These are phyloP conservation scores for Sophora flavescens DNA, from an alignment of 306 rosid species.

Conservation along the genomic window DNA sequence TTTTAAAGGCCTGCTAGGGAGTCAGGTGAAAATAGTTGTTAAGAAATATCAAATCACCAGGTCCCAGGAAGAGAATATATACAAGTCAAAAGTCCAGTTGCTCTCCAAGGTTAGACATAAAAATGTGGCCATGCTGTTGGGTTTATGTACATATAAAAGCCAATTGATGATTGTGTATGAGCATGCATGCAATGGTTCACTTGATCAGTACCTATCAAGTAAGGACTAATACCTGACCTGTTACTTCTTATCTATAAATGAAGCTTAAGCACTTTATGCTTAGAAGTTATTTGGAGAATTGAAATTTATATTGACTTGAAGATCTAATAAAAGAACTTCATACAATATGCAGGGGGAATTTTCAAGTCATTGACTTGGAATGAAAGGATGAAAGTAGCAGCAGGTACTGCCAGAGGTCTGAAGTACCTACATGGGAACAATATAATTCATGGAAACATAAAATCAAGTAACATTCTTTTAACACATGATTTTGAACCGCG, in stretches of 20 bases:
- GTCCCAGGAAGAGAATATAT: constrained; percentile 63
- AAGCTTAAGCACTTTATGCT: constrained; percentile 1
- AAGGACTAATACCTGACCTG: constrained; percentile 42
- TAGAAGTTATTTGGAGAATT: constrained; percentile 15
- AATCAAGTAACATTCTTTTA: constrained; percentile 81
- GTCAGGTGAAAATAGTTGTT: constrained; percentile 64
- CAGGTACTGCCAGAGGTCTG: constrained; percentile 76
- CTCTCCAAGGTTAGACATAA: constrained; percentile 69
- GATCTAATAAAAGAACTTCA: constrained; percentile 16
- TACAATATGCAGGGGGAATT: constrained; percentile 59
- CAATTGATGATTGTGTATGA: constrained; percentile 72
- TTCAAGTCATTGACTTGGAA: constrained; percentile 69
- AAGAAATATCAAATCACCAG: constrained; percentile 66
- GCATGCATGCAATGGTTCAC: constrained; percentile 77
- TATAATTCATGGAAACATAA: constrained; percentile 80
- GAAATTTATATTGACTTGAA: constrained; percentile 20
- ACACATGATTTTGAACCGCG: constrained; percentile 73
- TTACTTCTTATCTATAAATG: constrained; percentile 13
- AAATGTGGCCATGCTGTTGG: constrained; percentile 79
- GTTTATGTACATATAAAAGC: constrained; percentile 62
- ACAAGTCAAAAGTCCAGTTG: constrained; percentile 62
- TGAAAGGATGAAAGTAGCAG: constrained; percentile 72
- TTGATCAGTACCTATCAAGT: constrained; percentile 77
- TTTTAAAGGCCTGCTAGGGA: constrained; percentile 61
- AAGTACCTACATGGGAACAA: constrained; percentile 67